Conservation (phyloP, 2,329 filamentous ascomycete species). For the Metarhizium sp. region DNA sequence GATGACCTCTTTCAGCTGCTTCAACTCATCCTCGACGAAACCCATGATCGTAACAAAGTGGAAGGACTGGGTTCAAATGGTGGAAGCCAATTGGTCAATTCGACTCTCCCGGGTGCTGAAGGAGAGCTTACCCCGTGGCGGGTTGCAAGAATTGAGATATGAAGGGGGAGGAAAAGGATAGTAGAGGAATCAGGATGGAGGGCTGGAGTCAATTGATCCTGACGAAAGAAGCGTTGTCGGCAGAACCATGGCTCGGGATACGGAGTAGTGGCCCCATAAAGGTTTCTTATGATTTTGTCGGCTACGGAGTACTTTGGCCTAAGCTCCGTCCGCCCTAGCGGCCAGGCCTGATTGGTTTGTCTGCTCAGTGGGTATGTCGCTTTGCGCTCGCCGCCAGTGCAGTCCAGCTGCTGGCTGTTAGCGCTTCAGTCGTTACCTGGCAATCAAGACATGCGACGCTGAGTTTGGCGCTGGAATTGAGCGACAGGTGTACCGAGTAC, state of each 20-base stretch:
- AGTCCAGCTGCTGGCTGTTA: too few relatives aligned
- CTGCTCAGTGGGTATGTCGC: too few relatives aligned
- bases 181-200: neutral
- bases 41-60: constrained; percentile 56
- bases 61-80: constrained; percentile 6
- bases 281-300: neutral
- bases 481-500: too few relatives aligned
- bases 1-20: constrained; percentile 77
- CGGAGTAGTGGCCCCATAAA: neutral
- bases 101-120: neutral
- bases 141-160: neutral
- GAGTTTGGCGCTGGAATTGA: too few relatives aligned
- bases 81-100: constrained; percentile 3
- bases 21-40: constrained; percentile 76
- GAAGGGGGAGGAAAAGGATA: neutral
- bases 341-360: constrained; percentile 4
- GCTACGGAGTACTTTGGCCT: neutral
- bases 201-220: neutral
- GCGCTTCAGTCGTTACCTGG: too few relatives aligned
- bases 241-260: neutral
- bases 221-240: neutral
- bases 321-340: neutral
- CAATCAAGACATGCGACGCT: too few relatives aligned
- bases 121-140: neutral
- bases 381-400: too few relatives aligned